These are phyloP conservation scores for Sporothrix pseudoabietina DNA, from an alignment of 2,329 filamentous ascomycete genomes.

Conservation along the genomic window DNA sequence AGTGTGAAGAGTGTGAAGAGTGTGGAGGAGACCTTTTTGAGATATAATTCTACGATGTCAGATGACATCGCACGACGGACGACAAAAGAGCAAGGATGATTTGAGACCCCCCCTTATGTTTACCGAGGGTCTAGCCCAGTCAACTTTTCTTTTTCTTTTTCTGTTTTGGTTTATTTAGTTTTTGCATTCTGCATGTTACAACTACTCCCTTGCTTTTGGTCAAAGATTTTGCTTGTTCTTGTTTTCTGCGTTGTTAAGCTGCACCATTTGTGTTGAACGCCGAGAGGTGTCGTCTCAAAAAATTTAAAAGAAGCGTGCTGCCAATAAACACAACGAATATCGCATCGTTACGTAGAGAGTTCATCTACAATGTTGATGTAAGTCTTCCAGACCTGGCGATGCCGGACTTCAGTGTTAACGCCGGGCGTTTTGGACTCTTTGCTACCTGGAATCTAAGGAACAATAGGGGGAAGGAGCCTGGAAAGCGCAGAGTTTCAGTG, in stretches of 20 bases:
- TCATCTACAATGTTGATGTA: not conserved
- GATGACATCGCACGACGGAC: not conserved
- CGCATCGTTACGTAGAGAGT: not conserved
- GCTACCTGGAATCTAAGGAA: conserved; percentile 13
- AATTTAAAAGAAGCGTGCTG: conserved; percentile 19
- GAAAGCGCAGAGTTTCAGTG: not conserved
- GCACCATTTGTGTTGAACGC: not conserved
- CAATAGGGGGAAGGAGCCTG: not conserved
- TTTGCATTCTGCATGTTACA: not conserved
- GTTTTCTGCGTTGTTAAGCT: not conserved
- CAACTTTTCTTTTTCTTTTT: not conserved
- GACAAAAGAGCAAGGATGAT: not conserved
- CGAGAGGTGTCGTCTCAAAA: not conserved
- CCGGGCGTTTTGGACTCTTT: not conserved
- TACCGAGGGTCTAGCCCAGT: not conserved
- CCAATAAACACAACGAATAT: not conserved
- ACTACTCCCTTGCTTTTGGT: not conserved
- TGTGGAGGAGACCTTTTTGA: not conserved
- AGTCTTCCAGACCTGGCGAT: not conserved
- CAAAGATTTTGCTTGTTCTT: not conserved
- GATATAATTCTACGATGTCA: not conserved
- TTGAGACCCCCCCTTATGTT: not conserved
- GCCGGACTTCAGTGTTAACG: conserved; percentile 16
- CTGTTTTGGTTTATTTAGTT: not conserved
- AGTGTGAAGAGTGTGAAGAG: not conserved